Evolutionary conservation across 2,329 filamentous ascomycete genomes (phyloP).

Genomic region (Amesomyces nigricolor): DNA sequence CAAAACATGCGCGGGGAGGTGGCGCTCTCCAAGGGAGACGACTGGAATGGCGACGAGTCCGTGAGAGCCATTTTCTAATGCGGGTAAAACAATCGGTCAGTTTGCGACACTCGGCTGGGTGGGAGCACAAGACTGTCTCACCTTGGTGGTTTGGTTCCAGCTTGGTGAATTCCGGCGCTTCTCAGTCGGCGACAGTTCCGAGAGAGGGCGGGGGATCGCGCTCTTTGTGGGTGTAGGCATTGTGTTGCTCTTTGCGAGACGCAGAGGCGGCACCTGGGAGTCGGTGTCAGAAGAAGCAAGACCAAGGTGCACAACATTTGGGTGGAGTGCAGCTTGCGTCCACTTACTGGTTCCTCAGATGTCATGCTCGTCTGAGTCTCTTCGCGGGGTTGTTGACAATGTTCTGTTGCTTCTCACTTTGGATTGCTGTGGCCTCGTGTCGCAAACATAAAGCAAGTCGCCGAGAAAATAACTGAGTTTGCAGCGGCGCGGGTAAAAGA

Average conservation of each 20-base stretch:
- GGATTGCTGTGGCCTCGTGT: background rate
- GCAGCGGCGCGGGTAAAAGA: background rate
- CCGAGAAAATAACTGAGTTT: background rate
- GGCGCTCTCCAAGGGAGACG: slow-evolving; percentile 64
- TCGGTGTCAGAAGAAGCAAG: background rate
- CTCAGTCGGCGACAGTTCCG: slow-evolving; percentile 82
- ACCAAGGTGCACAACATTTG: background rate
- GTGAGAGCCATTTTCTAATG: slow-evolving; percentile 60
- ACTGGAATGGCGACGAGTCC: slow-evolving; percentile 79
- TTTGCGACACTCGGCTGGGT: slow-evolving; percentile 10
- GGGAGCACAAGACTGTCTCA: slow-evolving; percentile 36
- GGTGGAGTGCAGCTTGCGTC: background rate
- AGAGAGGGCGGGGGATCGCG: slow-evolving; percentile 66
- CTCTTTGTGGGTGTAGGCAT: slow-evolving; percentile 57
- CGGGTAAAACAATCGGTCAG: slow-evolving; percentile 17
- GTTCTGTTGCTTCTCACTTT: slow-evolving; percentile 1
- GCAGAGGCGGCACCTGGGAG: slow-evolving; percentile 65
- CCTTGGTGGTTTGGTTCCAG: slow-evolving; percentile 72
- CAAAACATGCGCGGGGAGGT: slow-evolving; percentile 85
- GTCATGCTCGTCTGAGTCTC: slow-evolving; percentile 18
- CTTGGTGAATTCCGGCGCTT: slow-evolving; percentile 87
- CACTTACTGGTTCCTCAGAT: slow-evolving; percentile 24
- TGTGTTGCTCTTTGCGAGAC: slow-evolving; percentile 66
- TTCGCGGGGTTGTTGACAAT: background rate
- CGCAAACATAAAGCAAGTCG: no score